phyloP scores from a whole-genome alignment of 805 yeast genomes.

The Phaffomyces antillensis region DNA sequence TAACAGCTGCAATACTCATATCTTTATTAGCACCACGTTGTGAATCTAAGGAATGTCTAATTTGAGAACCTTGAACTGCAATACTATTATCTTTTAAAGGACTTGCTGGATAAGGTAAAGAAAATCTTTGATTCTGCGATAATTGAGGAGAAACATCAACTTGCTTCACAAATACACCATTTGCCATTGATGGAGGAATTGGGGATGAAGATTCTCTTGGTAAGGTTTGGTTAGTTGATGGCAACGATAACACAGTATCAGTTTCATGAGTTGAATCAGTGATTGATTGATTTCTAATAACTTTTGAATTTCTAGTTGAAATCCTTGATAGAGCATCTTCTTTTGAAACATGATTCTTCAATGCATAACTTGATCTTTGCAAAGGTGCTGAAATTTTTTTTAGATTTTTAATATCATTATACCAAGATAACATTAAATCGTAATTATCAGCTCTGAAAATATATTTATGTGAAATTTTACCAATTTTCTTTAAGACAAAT shows the following conservation, averaged over 20 bases:
- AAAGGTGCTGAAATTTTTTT: conserved; percentile 47
- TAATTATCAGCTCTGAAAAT: conserved; percentile 89
- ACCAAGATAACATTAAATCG: conserved; percentile 79
- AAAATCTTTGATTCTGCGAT: conserved; percentile 9
- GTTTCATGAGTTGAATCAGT: conserved; percentile 18
- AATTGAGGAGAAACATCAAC: conserved; percentile 13
- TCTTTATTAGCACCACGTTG: conserved; percentile 4
- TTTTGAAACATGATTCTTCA: conserved; percentile 15
- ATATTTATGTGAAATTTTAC: conserved; percentile 83
- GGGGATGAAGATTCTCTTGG: conserved; percentile 18
- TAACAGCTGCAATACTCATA: background rate
- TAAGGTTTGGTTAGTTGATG: conserved; percentile 17
- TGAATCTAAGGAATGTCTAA: conserved; percentile 6
- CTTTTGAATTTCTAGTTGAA: conserved; percentile 24
- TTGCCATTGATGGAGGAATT: conserved; percentile 13
- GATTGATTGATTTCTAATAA: conserved; percentile 12
- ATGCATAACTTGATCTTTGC: conserved; percentile 19
- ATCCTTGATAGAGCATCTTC: conserved; percentile 20
- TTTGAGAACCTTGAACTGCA: background rate
- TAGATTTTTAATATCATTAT: conserved; percentile 62
- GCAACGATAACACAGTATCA: conserved; percentile 20
- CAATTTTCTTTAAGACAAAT: conserved; percentile 74
- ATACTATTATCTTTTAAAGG: conserved; percentile 2
- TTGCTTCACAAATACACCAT: conserved; percentile 18
- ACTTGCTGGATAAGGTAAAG: conserved; percentile 8